phyloP scores from a whole-genome alignment of 176 grass and related monocot species.

The Oryza rufipogon region DNA sequence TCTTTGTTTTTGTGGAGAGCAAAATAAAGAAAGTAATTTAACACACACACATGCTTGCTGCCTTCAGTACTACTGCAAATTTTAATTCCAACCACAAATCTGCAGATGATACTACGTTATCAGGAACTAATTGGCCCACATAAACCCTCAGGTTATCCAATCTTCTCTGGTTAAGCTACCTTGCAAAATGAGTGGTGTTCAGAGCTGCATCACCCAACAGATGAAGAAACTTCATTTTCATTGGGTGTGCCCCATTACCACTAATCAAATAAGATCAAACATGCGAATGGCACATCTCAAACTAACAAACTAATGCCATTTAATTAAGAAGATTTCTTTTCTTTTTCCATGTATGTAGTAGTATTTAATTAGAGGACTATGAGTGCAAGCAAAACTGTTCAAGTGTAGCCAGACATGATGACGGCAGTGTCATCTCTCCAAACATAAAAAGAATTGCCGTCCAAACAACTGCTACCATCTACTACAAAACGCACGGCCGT shows the following conservation, averaged over 20 bases:
- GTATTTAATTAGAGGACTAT: slow-evolving; percentile 39
- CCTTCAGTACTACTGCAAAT: not conserved
- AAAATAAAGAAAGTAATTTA: no score
- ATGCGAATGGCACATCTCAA: not conserved
- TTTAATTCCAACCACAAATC: slow-evolving; percentile 20
- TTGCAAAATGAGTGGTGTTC: slow-evolving; percentile 39
- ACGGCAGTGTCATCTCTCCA: not conserved
- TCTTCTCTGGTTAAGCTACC: slow-evolving; percentile 49
- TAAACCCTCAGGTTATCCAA: slow-evolving; percentile 25
- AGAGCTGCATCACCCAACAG: not conserved
- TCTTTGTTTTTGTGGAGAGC: not conserved
- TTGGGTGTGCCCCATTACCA: slow-evolving; percentile 31
- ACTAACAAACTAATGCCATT: slow-evolving; percentile 5
- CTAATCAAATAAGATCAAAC: slow-evolving; percentile 20
- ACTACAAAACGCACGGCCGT: slow-evolving; percentile 14
- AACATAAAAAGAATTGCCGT: slow-evolving; percentile 51
- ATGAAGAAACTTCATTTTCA: slow-evolving; percentile 30
- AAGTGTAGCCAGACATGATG: slow-evolving; percentile 25
- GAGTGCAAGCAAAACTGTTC: slow-evolving; percentile 40
- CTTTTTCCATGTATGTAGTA: not conserved
- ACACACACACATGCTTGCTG: not conserved
- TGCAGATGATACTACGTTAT: slow-evolving; percentile 16
- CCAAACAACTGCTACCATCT: slow-evolving; percentile 54
- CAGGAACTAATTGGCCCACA: slow-evolving; percentile 23
- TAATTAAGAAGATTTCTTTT: not conserved